Evolutionary conservation across 192 early-diverging fungal genomes (phyloP).

Genomic region (Rhizophagus prolifer): DNA sequence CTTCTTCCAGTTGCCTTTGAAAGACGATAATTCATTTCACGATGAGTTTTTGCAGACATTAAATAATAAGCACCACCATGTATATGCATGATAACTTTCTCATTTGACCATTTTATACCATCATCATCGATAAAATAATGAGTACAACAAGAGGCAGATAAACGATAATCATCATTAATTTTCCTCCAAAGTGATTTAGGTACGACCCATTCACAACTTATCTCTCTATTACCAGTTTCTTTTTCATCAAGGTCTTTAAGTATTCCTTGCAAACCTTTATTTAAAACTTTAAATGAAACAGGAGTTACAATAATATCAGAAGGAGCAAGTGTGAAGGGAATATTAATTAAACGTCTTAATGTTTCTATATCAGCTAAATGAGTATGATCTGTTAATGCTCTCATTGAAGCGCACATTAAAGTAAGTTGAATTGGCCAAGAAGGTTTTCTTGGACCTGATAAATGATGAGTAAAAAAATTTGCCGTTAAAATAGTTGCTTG

Average conservation of each 20-base stretch:
- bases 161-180: constrained; percentile 24
- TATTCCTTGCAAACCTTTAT: constrained; percentile 13
- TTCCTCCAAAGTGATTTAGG: constrained; percentile 23
- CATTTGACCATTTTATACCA: constrained; percentile 30
- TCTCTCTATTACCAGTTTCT: constrained; percentile 3
- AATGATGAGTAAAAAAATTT: constrained; percentile 36
- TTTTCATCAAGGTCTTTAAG: constrained; percentile 2
- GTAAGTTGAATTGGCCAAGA: constrained; percentile 44
- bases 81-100: constrained; percentile 57
- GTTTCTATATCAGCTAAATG: constrained; percentile 14
- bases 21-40: constrained; percentile 48
- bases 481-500: constrained; percentile 31
- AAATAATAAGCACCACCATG: constrained; percentile 77
- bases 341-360: background rate
- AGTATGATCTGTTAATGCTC: constrained; percentile 10
- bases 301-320: constrained; percentile 25
- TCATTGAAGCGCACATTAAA: constrained; percentile 14
- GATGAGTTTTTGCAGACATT: constrained; percentile 47
- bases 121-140: constrained; percentile 19
- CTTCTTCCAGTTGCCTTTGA: constrained; percentile 42
- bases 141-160: background rate
- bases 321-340: constrained; percentile 1
- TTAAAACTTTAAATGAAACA: constrained; percentile 18
- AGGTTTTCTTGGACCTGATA: constrained; percentile 45
- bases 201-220: constrained; percentile 28